Conservation (phyloP, 495 filamentous ascomycete species). For the Talaromyces thailandensis region DNA sequence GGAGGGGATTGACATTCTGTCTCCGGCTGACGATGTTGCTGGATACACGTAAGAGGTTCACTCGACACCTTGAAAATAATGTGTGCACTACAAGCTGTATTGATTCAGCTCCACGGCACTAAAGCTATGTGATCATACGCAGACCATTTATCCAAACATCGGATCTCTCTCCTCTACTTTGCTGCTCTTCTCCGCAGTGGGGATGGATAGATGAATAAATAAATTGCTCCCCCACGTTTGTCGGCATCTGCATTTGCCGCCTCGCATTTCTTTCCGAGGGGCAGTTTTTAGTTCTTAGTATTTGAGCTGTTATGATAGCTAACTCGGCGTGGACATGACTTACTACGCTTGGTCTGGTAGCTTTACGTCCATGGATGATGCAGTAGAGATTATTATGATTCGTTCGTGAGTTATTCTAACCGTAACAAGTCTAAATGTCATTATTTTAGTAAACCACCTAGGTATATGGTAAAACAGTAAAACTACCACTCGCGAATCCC, state of each 20-base stretch:
- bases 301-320: not conserved
- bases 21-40: not conserved
- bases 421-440: not conserved
- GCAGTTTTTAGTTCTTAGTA: not conserved
- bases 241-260: not conserved
- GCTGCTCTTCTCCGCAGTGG: not conserved
- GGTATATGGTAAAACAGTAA: not conserved
- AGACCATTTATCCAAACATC: not conserved
- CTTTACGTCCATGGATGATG: no score
- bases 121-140: not conserved
- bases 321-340: not conserved
- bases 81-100: no score
- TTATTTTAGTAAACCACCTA: not conserved
- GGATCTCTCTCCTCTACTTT: not conserved
- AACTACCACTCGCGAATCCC: constrained; percentile 64
- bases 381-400: no score
- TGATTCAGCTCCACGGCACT: not conserved
- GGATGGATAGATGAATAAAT: not conserved
- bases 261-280: constrained; percentile 5
- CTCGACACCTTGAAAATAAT: no score
- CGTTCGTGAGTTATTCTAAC: not conserved
- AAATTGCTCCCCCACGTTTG: not conserved
- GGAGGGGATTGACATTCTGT: not conserved
- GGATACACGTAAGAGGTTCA: no score
- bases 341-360: no score